Evolutionary conservation across 1,284 basidiomycete genomes (phyloP), one percentile per base, ranked within the genome.

Genomic region (Takashimella koratensis): DNA sequence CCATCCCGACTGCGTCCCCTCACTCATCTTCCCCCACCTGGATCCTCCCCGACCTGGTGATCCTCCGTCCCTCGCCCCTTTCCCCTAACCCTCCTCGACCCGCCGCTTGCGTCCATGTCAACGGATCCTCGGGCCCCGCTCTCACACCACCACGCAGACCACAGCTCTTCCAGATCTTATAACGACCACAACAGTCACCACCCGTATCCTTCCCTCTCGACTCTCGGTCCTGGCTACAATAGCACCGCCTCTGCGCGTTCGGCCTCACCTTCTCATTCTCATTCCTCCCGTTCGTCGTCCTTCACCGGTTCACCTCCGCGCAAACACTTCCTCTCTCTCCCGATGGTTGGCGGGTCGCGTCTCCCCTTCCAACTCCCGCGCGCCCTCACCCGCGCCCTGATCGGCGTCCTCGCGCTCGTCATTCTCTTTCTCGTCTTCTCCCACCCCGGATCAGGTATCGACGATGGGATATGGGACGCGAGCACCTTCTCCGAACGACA

Each of bases 401-500:
- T 60, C 2, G 20, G 57, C 19, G 26, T 55, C 12, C 8, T 21
- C 2, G 19, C 47, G 1, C 1, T 59, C 2, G 22, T 53, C 5
- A 49, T 48, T 4, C n/a, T 58, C 3, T 12, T 58, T 23, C 36
- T 57, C 20, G 39, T 63, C 11, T 45, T 49, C 26, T 27, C 47
- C 13, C 27, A 52, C 4, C 50, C 58, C 12, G 45, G 47, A 48
- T 44, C 36, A 20, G 53, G 48, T 4, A 45, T 53, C 22, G 58
- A 60, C 27, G 59, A 65, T 41, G 67, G 65, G 12, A 47, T 57
- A 48, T 67, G 67, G 67, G 67, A 69, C 49, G 64, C 64, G 5
- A 66, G 61, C 4, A 56, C 58, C 6, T 66, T 52, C 26, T 53
- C 59, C 4, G 67, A 69, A 21, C 25, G 67, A 25, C 48, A 60